phyloP scores from a whole-genome alignment of 1,284 basidiomycete genomes.

The Dichomitus squalens region DNA sequence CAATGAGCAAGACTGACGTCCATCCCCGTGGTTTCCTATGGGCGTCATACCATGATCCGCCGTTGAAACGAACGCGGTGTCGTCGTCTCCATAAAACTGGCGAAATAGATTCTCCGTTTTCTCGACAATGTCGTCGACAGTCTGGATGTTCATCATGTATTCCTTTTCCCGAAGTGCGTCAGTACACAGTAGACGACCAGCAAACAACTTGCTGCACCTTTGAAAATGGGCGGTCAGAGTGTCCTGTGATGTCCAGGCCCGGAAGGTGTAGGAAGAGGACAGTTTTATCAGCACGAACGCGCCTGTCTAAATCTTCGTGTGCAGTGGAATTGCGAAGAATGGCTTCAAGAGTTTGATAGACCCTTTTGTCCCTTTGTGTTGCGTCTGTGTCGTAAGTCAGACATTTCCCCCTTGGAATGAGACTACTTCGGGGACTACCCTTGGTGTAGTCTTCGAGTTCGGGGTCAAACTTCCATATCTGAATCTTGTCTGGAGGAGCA shows the following conservation, averaged over 20 bases:
- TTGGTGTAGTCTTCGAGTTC: neutral
- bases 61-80: conserved; percentile 83
- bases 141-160: conserved; percentile 83
- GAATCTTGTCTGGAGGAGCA: conserved; percentile 69
- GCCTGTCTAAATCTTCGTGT: conserved; percentile 36
- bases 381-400: too few species aligned
- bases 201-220: conserved; percentile 40
- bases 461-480: conserved; percentile 70
- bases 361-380: conserved; percentile 79
- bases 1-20: conserved; percentile 48
- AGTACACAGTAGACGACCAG: neutral
- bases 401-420: too few species aligned
- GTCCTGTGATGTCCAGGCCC: conserved; percentile 86
- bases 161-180: conserved; percentile 47
- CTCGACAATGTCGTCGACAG: conserved; percentile 78
- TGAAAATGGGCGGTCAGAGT: conserved; percentile 84
- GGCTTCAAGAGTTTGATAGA: conserved; percentile 62
- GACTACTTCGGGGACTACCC: neutral
- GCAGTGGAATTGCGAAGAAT: conserved; percentile 66
- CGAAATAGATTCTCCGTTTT: conserved; percentile 64
- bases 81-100: conserved; percentile 66
- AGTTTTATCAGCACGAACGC: conserved; percentile 62
- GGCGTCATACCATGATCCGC: conserved; percentile 92
- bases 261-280: conserved; percentile 87
- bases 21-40: conserved; percentile 90